phyloP scores from a whole-genome alignment of 306 rosid species.

The Albizia julibrissin region DNA sequence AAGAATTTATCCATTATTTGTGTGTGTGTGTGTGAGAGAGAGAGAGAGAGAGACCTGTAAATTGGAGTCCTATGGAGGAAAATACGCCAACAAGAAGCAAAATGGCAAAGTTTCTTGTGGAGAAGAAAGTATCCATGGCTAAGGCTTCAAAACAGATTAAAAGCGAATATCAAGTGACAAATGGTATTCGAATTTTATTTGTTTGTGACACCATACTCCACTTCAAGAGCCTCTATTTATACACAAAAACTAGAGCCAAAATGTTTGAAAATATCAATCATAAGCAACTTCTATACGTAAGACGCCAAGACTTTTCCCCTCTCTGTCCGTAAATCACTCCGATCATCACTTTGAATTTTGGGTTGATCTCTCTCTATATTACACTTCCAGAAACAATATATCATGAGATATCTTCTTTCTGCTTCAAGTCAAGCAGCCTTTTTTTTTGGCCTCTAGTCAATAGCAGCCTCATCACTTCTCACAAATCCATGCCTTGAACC shows the following conservation, averaged over 20 bases:
- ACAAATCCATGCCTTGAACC: background rate
- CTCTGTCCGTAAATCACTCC: conserved; percentile 39
- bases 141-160: background rate
- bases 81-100: conserved; percentile 36
- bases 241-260: background rate
- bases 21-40: background rate
- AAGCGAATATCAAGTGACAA: background rate
- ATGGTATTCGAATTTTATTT: background rate
- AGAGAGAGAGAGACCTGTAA: background rate
- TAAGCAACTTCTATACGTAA: background rate
- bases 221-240: conserved; percentile 24
- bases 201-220: background rate
- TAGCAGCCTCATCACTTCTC: background rate
- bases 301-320: conserved; percentile 1
- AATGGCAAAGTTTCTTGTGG: conserved; percentile 8
- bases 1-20: background rate
- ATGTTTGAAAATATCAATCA: background rate
- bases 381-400: background rate
- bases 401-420: background rate
- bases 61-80: background rate
- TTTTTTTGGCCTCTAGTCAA: background rate
- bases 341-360: background rate
- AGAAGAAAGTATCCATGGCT: background rate
- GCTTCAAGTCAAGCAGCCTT: background rate
- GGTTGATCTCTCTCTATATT: background rate